A percentile compares a stretch with the other conserved stretches of the same genome.
These are phyloP conservation scores for Aspergillus arachidicola DNA, from an alignment of 2,329 filamentous ascomycete species.

Conservation along the genomic window DNA sequence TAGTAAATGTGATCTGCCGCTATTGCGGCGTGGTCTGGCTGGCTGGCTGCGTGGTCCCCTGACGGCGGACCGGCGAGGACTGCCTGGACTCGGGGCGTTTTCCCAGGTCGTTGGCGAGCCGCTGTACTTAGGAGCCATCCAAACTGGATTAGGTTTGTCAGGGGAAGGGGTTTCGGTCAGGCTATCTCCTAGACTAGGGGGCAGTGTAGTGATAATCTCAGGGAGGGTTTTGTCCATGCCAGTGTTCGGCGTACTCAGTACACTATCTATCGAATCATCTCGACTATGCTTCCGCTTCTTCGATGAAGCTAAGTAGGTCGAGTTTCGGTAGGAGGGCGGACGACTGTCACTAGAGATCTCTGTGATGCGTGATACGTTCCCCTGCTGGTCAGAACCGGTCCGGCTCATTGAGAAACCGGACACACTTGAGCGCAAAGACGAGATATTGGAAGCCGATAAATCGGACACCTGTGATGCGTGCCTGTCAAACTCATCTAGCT, in stretches of 20 bases:
- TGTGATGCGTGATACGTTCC: conserved; percentile 12
- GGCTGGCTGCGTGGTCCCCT: conserved; percentile 40
- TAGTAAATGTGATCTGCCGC: conserved; percentile 20
- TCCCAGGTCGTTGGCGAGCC: conserved; percentile 28
- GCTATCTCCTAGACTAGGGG: conserved; percentile 15
- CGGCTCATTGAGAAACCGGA: conserved; percentile 20
- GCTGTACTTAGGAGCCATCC: conserved; percentile 26
- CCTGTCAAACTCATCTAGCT: conserved; percentile 32
- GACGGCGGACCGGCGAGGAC: conserved; percentile 35
- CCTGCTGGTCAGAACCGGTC: conserved; percentile 16
- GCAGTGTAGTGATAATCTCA: conserved; percentile 30
- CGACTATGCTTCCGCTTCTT: conserved; percentile 29
- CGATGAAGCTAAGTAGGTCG: conserved; percentile 26
- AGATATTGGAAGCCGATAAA: conserved; percentile 17
- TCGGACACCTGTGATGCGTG: conserved; percentile 27
- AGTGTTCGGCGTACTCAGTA: conserved; percentile 7
- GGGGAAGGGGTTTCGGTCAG: conserved; percentile 36
- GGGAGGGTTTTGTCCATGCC: conserved; percentile 28
- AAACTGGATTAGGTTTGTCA: conserved; percentile 27
- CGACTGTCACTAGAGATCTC: conserved; percentile 6
- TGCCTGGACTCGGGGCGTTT: conserved; percentile 27
- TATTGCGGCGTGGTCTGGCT: conserved; percentile 22
- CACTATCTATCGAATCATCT: conserved; percentile 17
- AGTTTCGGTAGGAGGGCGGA: conserved; percentile 21
- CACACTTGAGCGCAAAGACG: conserved; percentile 20